Evolutionary conservation across 2,329 filamentous ascomycete species (phyloP).

Genomic region (Penicillium capsulatum): DNA sequence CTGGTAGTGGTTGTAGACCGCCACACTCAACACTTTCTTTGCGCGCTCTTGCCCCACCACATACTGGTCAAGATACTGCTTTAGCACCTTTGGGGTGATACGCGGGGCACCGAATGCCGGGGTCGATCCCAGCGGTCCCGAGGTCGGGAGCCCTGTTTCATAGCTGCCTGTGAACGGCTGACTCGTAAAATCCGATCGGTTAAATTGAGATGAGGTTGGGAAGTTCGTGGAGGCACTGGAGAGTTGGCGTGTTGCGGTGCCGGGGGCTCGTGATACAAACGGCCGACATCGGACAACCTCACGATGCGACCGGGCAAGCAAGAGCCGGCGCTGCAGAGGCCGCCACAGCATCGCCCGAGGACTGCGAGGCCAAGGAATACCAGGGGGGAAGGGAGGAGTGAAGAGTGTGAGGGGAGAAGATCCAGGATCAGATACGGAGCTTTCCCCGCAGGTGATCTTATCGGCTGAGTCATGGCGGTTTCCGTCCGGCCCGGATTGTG

Average conservation of each 20-base stretch:
- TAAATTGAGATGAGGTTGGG: slow-evolving; percentile 49
- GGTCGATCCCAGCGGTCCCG: slow-evolving; percentile 59
- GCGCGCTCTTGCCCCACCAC: slow-evolving; percentile 94
- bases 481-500: neutral
- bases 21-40: slow-evolving; percentile 84
- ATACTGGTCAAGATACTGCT: slow-evolving; percentile 89
- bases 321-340: slow-evolving; percentile 25
- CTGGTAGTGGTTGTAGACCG: slow-evolving; percentile 96
- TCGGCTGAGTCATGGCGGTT: slow-evolving; percentile 22
- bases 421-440: slow-evolving; percentile 23
- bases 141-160: slow-evolving; percentile 58
- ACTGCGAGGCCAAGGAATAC: neutral
- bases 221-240: slow-evolving; percentile 32
- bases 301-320: slow-evolving; percentile 21
- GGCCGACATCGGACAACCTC: slow-evolving; percentile 24
- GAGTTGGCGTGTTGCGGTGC: slow-evolving; percentile 16
- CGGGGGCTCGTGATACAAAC: slow-evolving; percentile 5
- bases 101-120: slow-evolving; percentile 55
- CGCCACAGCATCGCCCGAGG: slow-evolving; percentile 31
- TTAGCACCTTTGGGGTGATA: slow-evolving; percentile 64
- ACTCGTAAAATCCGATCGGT: slow-evolving; percentile 59
- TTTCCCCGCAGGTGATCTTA: slow-evolving; percentile 27
- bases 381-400: neutral
- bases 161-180: slow-evolving; percentile 61
- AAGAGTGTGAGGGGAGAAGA: slow-evolving; percentile 2